These are phyloP conservation scores for Asterochloris sp. DNA, from an alignment of 139 green algal species.

Conservation along the genomic window DNA sequence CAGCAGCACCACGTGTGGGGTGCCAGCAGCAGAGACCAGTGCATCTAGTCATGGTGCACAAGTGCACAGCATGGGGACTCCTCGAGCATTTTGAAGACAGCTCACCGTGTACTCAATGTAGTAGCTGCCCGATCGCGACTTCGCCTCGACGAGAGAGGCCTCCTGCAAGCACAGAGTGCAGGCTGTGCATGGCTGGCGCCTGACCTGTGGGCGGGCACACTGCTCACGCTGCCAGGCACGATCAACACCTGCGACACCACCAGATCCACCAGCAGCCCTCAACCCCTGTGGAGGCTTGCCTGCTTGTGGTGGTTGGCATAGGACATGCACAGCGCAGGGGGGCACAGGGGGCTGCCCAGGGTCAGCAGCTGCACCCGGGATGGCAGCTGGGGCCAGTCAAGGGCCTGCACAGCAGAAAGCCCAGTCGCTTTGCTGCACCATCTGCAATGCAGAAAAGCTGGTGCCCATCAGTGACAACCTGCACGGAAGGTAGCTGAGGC, in stretches of 20 bases:
- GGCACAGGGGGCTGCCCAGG: conserved; percentile 9
- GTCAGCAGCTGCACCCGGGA: conserved; percentile 17
- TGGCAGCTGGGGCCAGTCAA: conserved; percentile 5
- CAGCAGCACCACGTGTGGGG: too few species aligned
- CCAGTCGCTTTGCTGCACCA: too few species aligned
- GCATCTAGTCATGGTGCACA: too few species aligned
- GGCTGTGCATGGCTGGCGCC: background rate
- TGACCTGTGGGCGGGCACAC: background rate
- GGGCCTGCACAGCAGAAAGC: background rate
- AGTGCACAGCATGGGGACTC: too few species aligned
- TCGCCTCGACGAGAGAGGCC: conserved; percentile 32
- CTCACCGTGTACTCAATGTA: conserved; percentile 44
- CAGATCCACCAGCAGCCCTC: too few species aligned
- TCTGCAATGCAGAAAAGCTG: too few species aligned
- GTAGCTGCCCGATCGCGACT: conserved; percentile 27
- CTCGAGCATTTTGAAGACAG: too few species aligned
- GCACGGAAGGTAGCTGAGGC: too few species aligned
- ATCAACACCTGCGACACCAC: background rate
- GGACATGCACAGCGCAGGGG: conserved; percentile 14
- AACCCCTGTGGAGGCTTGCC: background rate
- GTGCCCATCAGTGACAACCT: too few species aligned
- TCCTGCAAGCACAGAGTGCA: conserved; percentile 22
- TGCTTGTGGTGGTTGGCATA: conserved; percentile 16
- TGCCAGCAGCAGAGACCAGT: too few species aligned
- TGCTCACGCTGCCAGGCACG: background rate